Base-by-base conservation (phyloP, 345 rosid species). In the Atalantia buxifolia region DNA sequence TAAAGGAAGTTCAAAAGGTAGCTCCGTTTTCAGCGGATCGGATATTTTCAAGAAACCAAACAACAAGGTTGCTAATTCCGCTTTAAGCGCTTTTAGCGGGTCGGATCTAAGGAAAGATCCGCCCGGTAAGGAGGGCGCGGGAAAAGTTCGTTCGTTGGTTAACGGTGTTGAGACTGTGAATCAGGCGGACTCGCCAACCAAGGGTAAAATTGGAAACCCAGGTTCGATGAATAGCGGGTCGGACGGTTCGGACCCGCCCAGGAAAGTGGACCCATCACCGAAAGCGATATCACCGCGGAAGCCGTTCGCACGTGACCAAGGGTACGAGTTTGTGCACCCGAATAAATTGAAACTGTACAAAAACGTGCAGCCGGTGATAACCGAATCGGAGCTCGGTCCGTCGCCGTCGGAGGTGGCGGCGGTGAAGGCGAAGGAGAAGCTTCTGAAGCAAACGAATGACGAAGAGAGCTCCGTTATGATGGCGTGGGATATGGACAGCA, bases 391-490 rank as follows among this genome's bases (percentile, higher is more conserved):
- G 28, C 61, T 92, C 71, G 99, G 98, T 10, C 98, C 98, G 0
- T 94, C 98, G 1, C 89, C 97, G 0, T 96, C 98, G 2, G 99
- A 92, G 81, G 94, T 96, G 76, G 97, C 94, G 8, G 89, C 90
- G 5, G 87, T 72, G 1, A 69, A 91, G 79, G 89, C 89, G 12
- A 90, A 69, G 56, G 88, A 85, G 71, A 78, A 76, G 80, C 24
- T 82, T 7, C 19, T 22, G 9, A 73, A 66, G 59, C 79, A 71
- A 0, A 45, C 50, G 6, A 85, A 78, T 56, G 97, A 89, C 8
- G 74, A 76, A 0, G 98, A 89, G 81, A 89, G 94, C 31, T 87
- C 93, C 1, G 74, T 83, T 9, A 63, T 83, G 10, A 87, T 83
- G 24, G 91, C 78, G 0, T 87, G 93, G 97, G 87, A 92, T 67